phyloP scores from a whole-genome alignment of 2,329 filamentous ascomycete genomes.

The Neofusicoccum parvum region DNA sequence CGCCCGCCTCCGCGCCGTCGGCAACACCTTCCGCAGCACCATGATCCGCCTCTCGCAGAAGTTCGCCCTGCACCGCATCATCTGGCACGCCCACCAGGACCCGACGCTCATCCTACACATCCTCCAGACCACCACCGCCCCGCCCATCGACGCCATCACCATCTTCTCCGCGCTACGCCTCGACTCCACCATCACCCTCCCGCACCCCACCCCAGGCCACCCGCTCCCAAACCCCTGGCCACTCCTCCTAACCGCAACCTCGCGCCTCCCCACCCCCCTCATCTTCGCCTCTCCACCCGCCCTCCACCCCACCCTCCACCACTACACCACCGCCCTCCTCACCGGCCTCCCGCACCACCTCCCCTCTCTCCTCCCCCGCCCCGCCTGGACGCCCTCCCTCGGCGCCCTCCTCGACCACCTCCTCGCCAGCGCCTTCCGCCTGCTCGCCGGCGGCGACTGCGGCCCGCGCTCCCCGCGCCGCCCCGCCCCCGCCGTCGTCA shows the following conservation, averaged over 20 bases:
- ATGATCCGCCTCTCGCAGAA: background rate
- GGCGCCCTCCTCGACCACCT: background rate
- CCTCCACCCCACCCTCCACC: background rate
- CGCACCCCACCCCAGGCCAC: background rate
- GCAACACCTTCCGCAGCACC: too few species aligned
- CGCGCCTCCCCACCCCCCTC: background rate
- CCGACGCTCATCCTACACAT: background rate
- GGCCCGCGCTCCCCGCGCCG: background rate
- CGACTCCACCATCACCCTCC: background rate
- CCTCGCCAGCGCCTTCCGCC: background rate
- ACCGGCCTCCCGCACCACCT: conserved; percentile 25
- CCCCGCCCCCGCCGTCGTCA: background rate
- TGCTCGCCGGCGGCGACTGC: background rate
- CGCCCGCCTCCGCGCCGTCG: background rate
- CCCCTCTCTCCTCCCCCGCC: background rate
- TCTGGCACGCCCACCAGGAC: background rate
- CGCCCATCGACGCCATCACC: background rate
- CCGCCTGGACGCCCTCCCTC: background rate
- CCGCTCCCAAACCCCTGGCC: background rate
- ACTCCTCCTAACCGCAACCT: background rate
- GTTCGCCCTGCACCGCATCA: background rate
- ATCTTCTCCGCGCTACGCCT: background rate
- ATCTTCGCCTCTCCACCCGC: background rate
- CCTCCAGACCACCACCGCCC: background rate
- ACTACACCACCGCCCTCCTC: conserved; percentile 12